These are phyloP conservation scores for Amylostereum areolatum DNA, from an alignment of 1,284 basidiomycete species.

Conservation along the genomic window DNA sequence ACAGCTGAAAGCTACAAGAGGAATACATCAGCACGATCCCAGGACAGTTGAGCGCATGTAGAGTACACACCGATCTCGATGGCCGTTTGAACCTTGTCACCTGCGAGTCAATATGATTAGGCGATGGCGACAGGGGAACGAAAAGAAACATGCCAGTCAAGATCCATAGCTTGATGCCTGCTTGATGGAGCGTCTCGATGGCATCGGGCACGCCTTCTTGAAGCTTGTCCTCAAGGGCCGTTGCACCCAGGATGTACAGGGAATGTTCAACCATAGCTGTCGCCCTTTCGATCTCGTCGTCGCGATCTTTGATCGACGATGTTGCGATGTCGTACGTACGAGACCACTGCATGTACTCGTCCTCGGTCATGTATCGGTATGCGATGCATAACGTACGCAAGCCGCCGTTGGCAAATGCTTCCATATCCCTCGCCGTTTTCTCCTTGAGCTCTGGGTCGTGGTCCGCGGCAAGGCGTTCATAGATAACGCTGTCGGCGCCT, in stretches of 20 bases:
- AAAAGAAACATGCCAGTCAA: conserved; percentile 57
- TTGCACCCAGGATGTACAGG: conserved; percentile 84
- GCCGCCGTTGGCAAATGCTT: conserved; percentile 90
- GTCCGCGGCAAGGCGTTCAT: conserved; percentile 71
- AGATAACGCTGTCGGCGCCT: conserved; percentile 96
- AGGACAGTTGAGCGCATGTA: conserved; percentile 10
- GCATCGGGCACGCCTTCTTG: conserved; percentile 97
- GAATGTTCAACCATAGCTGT: conserved; percentile 82
- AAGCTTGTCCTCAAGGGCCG: conserved; percentile 94
- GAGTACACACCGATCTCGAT: conserved; percentile 76
- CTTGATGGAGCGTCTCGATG: conserved; percentile 86
- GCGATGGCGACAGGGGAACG: conserved; percentile 2
- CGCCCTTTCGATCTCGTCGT: conserved; percentile 87
- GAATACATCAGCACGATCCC: conserved; percentile 1
- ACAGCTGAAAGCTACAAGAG: conserved; percentile 66
- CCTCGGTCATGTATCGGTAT: conserved; percentile 73
- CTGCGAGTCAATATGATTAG: conserved; percentile 29
- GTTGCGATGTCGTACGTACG: conserved; percentile 77
- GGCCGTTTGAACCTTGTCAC: conserved; percentile 96
- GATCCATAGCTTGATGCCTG: conserved; percentile 98
- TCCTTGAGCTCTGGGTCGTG: conserved; percentile 76
- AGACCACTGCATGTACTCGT: conserved; percentile 85
- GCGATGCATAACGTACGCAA: conserved; percentile 90
- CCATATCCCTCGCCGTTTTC: conserved; percentile 82
- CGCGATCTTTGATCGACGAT: conserved; percentile 71